Evolutionary conservation across 805 yeast species (phyloP).

Genomic region (Nakazawaea sp.): DNA sequence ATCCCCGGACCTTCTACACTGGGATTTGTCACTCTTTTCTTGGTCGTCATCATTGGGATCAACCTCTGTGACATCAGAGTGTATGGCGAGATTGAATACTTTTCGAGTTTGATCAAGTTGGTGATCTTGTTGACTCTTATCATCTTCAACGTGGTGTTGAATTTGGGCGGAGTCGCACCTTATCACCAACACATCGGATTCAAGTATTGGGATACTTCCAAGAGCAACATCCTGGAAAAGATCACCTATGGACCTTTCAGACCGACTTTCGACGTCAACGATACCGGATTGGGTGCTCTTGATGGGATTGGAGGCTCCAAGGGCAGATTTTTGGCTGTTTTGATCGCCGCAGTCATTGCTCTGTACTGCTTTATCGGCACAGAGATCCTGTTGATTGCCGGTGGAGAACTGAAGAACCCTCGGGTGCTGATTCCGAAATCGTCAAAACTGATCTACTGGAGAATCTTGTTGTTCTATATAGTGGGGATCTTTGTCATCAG

Average conservation of each 20-base stretch:
- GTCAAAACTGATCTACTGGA: slow-evolving; percentile 66
- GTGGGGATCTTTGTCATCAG: slow-evolving; percentile 66
- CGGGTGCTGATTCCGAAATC: slow-evolving; percentile 79
- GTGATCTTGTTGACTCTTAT: slow-evolving; percentile 46
- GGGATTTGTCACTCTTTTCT: slow-evolving; percentile 60
- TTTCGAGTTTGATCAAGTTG: slow-evolving; percentile 54
- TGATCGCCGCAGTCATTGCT: slow-evolving; percentile 58
- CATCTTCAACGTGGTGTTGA: slow-evolving; percentile 58
- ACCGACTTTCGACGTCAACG: slow-evolving; percentile 63
- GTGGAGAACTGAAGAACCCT: slow-evolving; percentile 80
- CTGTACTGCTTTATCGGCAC: slow-evolving; percentile 78
- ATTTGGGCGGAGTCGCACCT: slow-evolving; percentile 48
- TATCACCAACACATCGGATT: slow-evolving; percentile 48
- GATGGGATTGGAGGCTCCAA: slow-evolving; percentile 55
- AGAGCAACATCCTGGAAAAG: slow-evolving; percentile 35
- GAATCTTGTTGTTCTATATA: slow-evolving; percentile 59
- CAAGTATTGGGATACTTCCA: slow-evolving; percentile 55
- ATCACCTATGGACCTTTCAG: slow-evolving; percentile 67
- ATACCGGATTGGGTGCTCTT: slow-evolving; percentile 45
- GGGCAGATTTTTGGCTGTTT: slow-evolving; percentile 56
- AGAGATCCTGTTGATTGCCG: slow-evolving; percentile 76
- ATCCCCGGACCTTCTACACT: slow-evolving; percentile 49
- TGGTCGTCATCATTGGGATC: slow-evolving; percentile 36
- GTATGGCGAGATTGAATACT: slow-evolving; percentile 71
- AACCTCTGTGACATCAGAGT: slow-evolving; percentile 65